Percentiles rank a stretch among this genome's conserved stretches.
Evolutionary conservation across 495 filamentous ascomycete species (phyloP).

Genomic region (Penicilliopsis zonata): DNA sequence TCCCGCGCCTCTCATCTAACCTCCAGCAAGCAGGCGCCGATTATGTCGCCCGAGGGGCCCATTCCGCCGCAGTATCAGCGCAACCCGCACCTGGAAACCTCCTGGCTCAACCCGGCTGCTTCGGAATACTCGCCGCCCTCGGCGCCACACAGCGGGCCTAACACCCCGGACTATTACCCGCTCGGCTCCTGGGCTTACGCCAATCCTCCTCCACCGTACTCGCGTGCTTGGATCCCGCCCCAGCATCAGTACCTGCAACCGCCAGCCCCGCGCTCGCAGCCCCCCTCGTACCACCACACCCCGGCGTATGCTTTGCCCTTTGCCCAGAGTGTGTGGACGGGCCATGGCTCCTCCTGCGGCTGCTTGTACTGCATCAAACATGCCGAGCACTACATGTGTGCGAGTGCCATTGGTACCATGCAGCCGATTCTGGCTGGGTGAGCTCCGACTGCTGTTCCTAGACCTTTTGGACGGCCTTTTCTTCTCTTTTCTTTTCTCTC

Average conservation of each 20-base stretch:
- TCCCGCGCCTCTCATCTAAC: slow-evolving; percentile 32
- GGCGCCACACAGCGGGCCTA: slow-evolving; percentile 54
- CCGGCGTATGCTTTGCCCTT: slow-evolving; percentile 42
- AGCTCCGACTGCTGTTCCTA: slow-evolving; percentile 5
- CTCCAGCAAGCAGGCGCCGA: slow-evolving; percentile 32
- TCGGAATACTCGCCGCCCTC: slow-evolving; percentile 58
- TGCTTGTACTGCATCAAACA: slow-evolving; percentile 57
- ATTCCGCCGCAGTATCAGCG: slow-evolving; percentile 41
- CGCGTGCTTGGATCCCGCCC: slow-evolving; percentile 28
- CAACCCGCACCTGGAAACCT: slow-evolving; percentile 35
- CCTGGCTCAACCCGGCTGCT: slow-evolving; percentile 37
- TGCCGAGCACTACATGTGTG: slow-evolving; percentile 52
- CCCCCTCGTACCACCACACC: slow-evolving; percentile 39
- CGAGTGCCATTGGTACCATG: slow-evolving; percentile 42
- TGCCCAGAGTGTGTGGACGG: slow-evolving; percentile 46
- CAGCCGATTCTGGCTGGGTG: slow-evolving; percentile 40
- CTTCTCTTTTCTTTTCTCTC: slow-evolving; percentile 8
- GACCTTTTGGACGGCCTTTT: slow-evolving; percentile 4
- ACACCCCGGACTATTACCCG: slow-evolving; percentile 45
- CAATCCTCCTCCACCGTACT: slow-evolving; percentile 36
- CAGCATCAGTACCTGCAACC: slow-evolving; percentile 37
- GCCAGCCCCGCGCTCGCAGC: slow-evolving; percentile 29
- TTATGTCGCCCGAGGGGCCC: slow-evolving; percentile 37
- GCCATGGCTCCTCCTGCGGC: slow-evolving; percentile 50
- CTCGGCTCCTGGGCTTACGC: slow-evolving; percentile 46